Evolutionary conservation across 257 asterid genomes (phyloP).

Genomic region (Ilex aquifolium): DNA sequence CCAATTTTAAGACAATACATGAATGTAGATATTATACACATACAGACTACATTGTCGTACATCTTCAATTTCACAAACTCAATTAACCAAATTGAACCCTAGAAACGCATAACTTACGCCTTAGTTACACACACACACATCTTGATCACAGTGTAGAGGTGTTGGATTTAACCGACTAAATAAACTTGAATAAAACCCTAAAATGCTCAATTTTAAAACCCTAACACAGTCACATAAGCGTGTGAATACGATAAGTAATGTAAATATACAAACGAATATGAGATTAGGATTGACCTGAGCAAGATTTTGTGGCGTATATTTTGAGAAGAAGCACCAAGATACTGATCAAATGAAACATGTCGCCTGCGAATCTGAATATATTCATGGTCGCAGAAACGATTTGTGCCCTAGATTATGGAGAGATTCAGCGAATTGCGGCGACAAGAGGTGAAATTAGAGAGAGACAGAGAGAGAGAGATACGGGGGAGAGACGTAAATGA

Average conservation of each 20-base stretch:
- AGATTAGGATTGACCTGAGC: conserved; percentile 55
- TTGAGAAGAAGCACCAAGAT: conserved; percentile 82
- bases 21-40: too few relatives aligned
- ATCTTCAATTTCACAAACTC: background rate
- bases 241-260: too few relatives aligned
- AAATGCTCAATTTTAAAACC: background rate
- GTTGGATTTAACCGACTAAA: background rate
- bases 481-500: background rate
- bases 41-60: too few relatives aligned
- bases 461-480: background rate
- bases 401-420: background rate
- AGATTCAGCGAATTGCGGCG: background rate
- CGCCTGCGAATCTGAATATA: conserved; percentile 86
- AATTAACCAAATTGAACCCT: conserved; percentile 20
- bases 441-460: background rate
- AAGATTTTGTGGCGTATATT: conserved; percentile 87
- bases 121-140: background rate
- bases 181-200: conserved; percentile 10
- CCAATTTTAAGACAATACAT: too few relatives aligned
- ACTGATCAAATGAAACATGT: conserved; percentile 89
- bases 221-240: too few relatives aligned
- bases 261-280: conserved; percentile 1
- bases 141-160: too few relatives aligned
- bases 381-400: conserved; percentile 41
- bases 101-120: background rate